phyloP scores from a whole-genome alignment of 306 rosid genomes.

The Arachis hypogaea region DNA sequence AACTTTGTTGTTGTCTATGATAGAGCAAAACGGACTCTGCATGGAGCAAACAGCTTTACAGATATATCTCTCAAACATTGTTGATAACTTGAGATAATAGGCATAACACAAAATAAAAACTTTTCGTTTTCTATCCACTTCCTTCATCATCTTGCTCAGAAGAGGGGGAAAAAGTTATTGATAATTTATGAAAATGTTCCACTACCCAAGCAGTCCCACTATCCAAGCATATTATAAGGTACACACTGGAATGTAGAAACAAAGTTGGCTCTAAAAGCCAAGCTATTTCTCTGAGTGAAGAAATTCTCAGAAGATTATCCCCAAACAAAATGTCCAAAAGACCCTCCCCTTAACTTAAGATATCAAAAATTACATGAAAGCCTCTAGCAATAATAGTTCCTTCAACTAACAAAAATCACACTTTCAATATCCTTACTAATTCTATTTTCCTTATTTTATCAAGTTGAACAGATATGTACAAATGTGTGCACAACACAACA shows the following conservation, averaged over 20 bases:
- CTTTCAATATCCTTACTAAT: neutral
- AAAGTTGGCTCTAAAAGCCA: constrained; percentile 1
- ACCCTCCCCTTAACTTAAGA: constrained; percentile 1
- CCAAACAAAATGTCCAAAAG: neutral
- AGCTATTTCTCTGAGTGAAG: neutral
- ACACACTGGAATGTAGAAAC: neutral
- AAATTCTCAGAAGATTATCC: too few relatives aligned
- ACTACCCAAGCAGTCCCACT: too few relatives aligned
- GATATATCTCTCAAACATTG: constrained; percentile 33
- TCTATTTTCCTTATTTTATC: constrained; percentile 19
- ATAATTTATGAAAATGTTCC: too few relatives aligned
- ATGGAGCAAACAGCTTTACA: neutral
- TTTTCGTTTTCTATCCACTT: neutral
- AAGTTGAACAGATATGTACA: constrained; percentile 7
- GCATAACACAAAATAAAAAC: neutral
- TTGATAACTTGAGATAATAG: neutral
- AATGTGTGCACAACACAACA: neutral
- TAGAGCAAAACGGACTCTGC: too few relatives aligned
- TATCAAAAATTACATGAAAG: constrained; percentile 9
- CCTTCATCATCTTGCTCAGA: constrained; percentile 3
- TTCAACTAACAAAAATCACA: neutral
- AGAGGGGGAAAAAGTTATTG: too few relatives aligned
- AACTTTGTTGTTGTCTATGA: too few relatives aligned
- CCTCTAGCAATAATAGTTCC: constrained; percentile 27
- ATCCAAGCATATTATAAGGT: too few relatives aligned